phyloP scores from a whole-genome alignment of 225 moss, liverwort and hornwort genomes.

The Anthoceros angustus region DNA sequence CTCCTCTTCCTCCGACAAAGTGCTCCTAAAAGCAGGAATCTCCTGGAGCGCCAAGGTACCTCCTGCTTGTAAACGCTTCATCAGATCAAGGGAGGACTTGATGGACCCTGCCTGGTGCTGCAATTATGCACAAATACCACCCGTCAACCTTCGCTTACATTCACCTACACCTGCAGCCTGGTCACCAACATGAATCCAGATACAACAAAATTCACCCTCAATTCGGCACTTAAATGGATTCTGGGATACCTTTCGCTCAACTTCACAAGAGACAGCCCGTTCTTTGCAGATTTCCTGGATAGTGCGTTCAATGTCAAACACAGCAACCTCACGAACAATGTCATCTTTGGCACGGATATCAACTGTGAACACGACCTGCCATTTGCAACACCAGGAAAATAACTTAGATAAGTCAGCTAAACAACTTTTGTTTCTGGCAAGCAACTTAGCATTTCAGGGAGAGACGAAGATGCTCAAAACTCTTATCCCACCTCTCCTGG shows the following conservation, averaged over 20 bases:
- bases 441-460: neutral
- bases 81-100: constrained; percentile 44
- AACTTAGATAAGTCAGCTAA: neutral
- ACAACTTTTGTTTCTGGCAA: neutral
- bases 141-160: neutral
- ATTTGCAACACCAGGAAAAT: neutral
- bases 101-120: constrained; percentile 62
- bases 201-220: neutral
- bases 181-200: neutral
- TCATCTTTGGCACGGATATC: constrained; percentile 77
- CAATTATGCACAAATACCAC: constrained; percentile 15
- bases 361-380: constrained; percentile 64
- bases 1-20: constrained; percentile 9
- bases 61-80: constrained; percentile 39
- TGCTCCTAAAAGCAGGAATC: constrained; percentile 24
- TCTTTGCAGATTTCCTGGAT: constrained; percentile 57
- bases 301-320: constrained; percentile 40
- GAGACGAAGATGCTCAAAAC: neutral
- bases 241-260: constrained; percentile 53
- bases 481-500: constrained; percentile 53
- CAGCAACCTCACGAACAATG: constrained; percentile 36
- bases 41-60: constrained; percentile 43
- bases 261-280: constrained; percentile 42
- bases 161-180: neutral
- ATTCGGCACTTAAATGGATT: neutral